Percentiles rank a stretch among this genome's conserved stretches.
Conservation (phyloP, 139 green algal genomes). For the Spirogloea muscicola region DNA sequence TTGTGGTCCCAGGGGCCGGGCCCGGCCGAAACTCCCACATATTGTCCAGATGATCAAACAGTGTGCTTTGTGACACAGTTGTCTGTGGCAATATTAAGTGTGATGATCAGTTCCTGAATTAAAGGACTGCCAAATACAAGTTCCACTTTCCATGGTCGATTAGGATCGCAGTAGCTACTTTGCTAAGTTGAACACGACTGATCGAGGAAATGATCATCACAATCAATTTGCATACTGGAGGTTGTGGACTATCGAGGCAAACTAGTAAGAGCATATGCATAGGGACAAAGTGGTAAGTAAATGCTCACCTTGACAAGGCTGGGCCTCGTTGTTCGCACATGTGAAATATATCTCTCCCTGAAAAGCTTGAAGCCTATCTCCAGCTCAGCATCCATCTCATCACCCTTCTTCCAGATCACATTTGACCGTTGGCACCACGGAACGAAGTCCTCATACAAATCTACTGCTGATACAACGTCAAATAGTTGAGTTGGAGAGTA, state of each 20-base stretch:
- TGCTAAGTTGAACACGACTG: too few relatives aligned
- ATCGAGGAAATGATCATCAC: too few relatives aligned
- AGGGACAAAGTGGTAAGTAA: too few relatives aligned
- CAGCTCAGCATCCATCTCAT: conserved; percentile 79
- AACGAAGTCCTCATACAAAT: conserved; percentile 83
- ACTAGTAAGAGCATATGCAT: too few relatives aligned
- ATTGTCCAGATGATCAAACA: conserved; percentile 82
- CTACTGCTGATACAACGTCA: conserved; percentile 74
- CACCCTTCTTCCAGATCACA: conserved; percentile 40
- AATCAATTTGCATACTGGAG: too few relatives aligned
- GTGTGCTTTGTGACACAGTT: conserved; percentile 54
- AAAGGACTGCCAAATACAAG: too few relatives aligned
- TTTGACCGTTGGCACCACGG: conserved; percentile 75
- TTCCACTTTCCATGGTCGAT: too few relatives aligned
- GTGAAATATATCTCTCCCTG: conserved; percentile 71
- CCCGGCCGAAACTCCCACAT: conserved; percentile 72
- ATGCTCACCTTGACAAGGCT: conserved; percentile 39
- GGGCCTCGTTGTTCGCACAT: conserved; percentile 61
- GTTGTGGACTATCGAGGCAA: too few relatives aligned
- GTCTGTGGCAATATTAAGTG: conserved; percentile 13
- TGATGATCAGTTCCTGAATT: too few relatives aligned
- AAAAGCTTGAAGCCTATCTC: conserved; percentile 88
- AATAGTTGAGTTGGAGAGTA: conserved; percentile 79
- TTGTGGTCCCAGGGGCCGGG: conserved; percentile 58
- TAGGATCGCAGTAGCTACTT: too few relatives aligned